A percentile compares a stretch with the other conserved stretches of the same genome.
phyloP scores from a whole-genome alignment of 768 basidiomycete species.

The Lactarius sanguifluus region DNA sequence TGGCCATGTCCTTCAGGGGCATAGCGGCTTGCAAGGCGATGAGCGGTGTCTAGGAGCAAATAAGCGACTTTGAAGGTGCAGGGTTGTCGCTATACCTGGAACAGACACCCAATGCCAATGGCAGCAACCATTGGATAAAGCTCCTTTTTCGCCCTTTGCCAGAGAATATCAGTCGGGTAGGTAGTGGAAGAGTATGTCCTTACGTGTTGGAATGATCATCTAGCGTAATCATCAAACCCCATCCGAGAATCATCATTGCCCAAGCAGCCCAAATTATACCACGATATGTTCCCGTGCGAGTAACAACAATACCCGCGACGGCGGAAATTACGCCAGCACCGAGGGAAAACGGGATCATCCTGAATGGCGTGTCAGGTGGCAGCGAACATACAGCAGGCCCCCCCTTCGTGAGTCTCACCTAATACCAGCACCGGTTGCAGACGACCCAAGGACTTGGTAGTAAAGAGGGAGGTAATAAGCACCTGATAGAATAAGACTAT shows the following conservation, averaged over 20 bases:
- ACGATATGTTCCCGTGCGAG: constrained; percentile 59
- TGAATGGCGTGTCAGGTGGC: constrained; percentile 31
- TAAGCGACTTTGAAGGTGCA: constrained; percentile 6
- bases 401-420: constrained; percentile 41
- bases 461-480: constrained; percentile 74
- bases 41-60: constrained; percentile 50
- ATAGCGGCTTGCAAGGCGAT: constrained; percentile 82
- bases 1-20: constrained; percentile 86
- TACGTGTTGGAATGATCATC: constrained; percentile 54
- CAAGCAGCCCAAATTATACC: constrained; percentile 62
- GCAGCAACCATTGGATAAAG: constrained; percentile 67
- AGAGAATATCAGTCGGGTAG: constrained; percentile 9
- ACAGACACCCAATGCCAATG: constrained; percentile 62
- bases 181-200: constrained; percentile 20
- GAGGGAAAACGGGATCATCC: constrained; percentile 75
- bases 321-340: constrained; percentile 55
- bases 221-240: constrained; percentile 71
- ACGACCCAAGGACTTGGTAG: constrained; percentile 75
- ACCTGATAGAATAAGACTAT: constrained; percentile 34
- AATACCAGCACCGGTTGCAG: constrained; percentile 68
- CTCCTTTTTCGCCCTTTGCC: constrained; percentile 56
- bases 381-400: not conserved
- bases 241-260: constrained; percentile 57
- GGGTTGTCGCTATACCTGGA: constrained; percentile 42
- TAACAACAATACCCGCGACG: constrained; percentile 55